Evolutionary conservation across 2,329 filamentous ascomycete genomes (phyloP), one percentile per base, ranked within the genome.

Genomic region (Trichoderma aggressivum): DNA sequence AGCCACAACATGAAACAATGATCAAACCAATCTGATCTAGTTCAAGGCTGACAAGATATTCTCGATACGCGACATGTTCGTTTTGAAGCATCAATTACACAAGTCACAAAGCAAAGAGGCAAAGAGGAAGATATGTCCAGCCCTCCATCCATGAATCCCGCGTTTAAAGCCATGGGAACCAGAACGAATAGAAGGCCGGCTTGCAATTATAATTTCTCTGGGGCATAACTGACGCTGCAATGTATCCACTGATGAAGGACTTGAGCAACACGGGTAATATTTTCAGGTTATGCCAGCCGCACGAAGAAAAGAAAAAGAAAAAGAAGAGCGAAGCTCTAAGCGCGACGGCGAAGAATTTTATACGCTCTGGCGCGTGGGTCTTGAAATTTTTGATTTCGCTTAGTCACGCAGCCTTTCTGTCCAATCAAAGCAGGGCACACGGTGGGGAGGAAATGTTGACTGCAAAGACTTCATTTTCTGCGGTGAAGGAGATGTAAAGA

Each of bases 141-240:
- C 81, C 81, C 80, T 80, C 75, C 75, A 76, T 78, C 76, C 80
- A 77, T 75, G 77, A 76, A 77, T 75, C 74, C 73, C 72, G 75
- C 75, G 77, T 74, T 74, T 16, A 74, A 69, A 70, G 47, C 63
- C 76, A 76, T 72, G 76, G 76, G 75, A 78, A 75, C 79, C 79
- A 83, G 53, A 66, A 66, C 32, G 80, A 84, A 85, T 84, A 83
- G 82, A 83, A 83, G 82, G 86, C 83, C 85, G 82, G 85, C 81
- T 84, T 93, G 91, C 91, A 94, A 95, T 95, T 92, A 86, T 87
- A 83, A 84, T 91, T 83, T 73, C 80, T 93, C 92, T 94, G 88
- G 87, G 90, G 89, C 90, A 88, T 87, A 89, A 91, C 88, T 90
- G 92, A 94, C 92, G 90, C 91, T 89, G 77, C 81, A 82, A 83